Evolutionary conservation across 2,329 filamentous ascomycete genomes (phyloP).

Genomic region (Chrysoporthe deuterocubensis): DNA sequence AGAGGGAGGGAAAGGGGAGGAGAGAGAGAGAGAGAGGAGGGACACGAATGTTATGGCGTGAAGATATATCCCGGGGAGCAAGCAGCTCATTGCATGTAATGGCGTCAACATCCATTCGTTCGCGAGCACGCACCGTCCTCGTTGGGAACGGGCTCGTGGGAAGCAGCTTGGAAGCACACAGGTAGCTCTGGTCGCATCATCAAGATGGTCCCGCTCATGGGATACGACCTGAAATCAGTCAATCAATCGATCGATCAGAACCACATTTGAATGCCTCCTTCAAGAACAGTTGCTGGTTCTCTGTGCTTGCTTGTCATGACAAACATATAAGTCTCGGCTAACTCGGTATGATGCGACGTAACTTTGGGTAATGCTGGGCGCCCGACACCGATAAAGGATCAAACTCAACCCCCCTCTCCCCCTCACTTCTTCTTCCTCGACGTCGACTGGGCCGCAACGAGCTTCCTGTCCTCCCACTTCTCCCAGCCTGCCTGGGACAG

Average conservation of each 20-base stretch:
- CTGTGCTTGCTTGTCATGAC: background rate
- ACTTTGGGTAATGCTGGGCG: background rate
- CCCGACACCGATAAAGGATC: background rate
- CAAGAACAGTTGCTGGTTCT: background rate
- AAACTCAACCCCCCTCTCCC: background rate
- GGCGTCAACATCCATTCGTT: constrained; percentile 23
- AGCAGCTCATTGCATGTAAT: constrained; percentile 12
- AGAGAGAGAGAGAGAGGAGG: background rate
- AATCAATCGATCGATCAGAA: constrained; percentile 5
- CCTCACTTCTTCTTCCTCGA: constrained; percentile 39
- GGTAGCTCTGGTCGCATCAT: constrained; percentile 15
- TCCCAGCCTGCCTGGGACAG: constrained; percentile 91
- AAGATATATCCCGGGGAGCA: constrained; percentile 25
- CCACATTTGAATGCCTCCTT: background rate
- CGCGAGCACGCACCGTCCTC: constrained; percentile 1
- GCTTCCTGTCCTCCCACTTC: constrained; percentile 72
- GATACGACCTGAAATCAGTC: constrained; percentile 8
- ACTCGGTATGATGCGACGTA: background rate
- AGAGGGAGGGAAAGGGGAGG: background rate
- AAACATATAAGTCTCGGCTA: background rate
- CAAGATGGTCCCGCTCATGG: background rate
- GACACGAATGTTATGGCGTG: background rate
- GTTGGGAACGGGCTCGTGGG: background rate
- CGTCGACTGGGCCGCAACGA: constrained; percentile 36
- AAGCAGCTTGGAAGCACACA: constrained; percentile 16